Evolutionary conservation across 768 basidiomycete genomes (phyloP), one percentile per base, ranked within the genome.

Genomic region (Boletellus emodensis): DNA sequence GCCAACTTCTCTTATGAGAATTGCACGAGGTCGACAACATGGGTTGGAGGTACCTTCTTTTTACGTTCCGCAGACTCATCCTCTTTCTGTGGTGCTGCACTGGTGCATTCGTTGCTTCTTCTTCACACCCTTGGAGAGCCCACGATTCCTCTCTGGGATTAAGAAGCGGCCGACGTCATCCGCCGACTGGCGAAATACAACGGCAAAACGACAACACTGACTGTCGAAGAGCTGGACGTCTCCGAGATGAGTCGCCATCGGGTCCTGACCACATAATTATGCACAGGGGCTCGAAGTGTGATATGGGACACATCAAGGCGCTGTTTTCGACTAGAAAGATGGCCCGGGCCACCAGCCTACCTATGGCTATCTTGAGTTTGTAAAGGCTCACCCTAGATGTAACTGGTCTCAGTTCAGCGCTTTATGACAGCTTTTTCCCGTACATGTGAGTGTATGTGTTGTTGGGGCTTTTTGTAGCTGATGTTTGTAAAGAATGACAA

Each of bases 341-440:
- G 63, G 85, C 83, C 5, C 82, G 74, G 70, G 84, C 83, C 1
- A 88, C 86, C 4, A 77, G 71, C 30, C 58, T 89, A 42, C 63
- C 87, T 33, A 81, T 85, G 24, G 45, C 49, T 6, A 53, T 78
- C 3, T 65, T 71, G 77, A 60, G 69, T n/a, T n/a, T n/a, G n/a
- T n/a, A n/a, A n/a, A n/a, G n/a, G n/a, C n/a, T n/a, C n/a, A n/a
- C 36, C 38, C 48, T 3, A 87, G 86, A 82, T 1, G 68, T 86
- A 30, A 89, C 90, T 48, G 88, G 87, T 4, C 75, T 90, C 15
- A 85, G 84, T 0, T 85, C 82, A 51, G 86, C 87, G 2, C 69
- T 90, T 62, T 84, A 80, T 55, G 76, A 80, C 56, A 73, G 68
- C 46, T 78, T 79, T 63, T 67, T 82, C 24, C 75, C 78, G 5